A percentile compares a stretch with the other conserved stretches of the same genome.
Conservation (phyloP, 1,139 yeast genomes). For the Eremothecium sinecaudum region DNA sequence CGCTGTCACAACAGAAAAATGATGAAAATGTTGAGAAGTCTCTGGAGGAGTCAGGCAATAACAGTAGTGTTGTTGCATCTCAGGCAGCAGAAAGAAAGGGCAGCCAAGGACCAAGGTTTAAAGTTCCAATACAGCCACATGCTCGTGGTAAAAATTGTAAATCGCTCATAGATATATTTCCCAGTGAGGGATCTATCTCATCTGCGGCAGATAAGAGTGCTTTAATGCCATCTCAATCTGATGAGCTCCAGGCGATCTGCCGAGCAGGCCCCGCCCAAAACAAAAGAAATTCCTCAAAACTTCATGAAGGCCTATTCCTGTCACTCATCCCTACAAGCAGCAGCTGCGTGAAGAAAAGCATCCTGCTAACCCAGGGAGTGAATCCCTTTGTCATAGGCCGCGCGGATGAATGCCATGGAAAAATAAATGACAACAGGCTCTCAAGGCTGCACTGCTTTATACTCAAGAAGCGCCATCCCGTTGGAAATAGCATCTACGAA, state of each 20-base stretch:
- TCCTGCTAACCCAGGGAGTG: slow-evolving; percentile 53
- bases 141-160: slow-evolving; percentile 19
- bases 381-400: slow-evolving; percentile 60
- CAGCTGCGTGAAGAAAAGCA: slow-evolving; percentile 37
- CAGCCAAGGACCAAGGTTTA: slow-evolving; percentile 25
- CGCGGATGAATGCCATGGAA: slow-evolving; percentile 48
- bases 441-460: slow-evolving; percentile 79
- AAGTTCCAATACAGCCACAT: slow-evolving; percentile 32
- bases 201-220: background rate
- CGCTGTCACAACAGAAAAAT: slow-evolving; percentile 58
- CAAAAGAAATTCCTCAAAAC: background rate
- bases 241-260: background rate
- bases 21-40: slow-evolving; percentile 39
- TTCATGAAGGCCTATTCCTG: slow-evolving; percentile 42
- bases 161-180: background rate
- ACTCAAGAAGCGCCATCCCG: slow-evolving; percentile 50
- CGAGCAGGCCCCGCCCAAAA: background rate
- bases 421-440: slow-evolving; percentile 61
- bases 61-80: slow-evolving; percentile 39
- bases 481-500: slow-evolving; percentile 45
- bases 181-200: background rate
- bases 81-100: slow-evolving; percentile 32
- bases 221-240: background rate
- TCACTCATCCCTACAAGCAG: slow-evolving; percentile 38
- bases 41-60: slow-evolving; percentile 34